Evolutionary conservation across 169 alveolate genomes (phyloP), one percentile per base, ranked within the genome.

Genomic region (Plasmodium reichenowi): DNA sequence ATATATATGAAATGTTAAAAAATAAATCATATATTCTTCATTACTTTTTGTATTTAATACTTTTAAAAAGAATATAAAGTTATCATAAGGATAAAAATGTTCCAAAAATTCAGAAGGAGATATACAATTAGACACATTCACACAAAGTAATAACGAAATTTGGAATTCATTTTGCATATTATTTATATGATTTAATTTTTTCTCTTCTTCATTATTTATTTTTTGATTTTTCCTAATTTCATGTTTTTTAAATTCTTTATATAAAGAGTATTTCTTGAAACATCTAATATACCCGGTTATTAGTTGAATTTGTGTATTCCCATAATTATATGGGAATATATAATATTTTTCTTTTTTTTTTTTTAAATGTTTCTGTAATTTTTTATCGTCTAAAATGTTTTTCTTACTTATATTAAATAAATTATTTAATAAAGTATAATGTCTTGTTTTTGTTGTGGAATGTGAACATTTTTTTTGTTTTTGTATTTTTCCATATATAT

Each of bases 11-110:
- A 76, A 76, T 17, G 89, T 76, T 76, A 76, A 58, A 32, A 76
- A 76, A 58, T 76, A 76, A 3, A 76, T 76, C 89, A 76, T 76
- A 56, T 76, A 76, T 58, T 76, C 89, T 76, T 76, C 89, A 64
- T 50, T 26, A 38, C 20, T 20, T 64, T 76, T 76, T 58, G 64
- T 76, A 52, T 76, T 76, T 76, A 76, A 64, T 22, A 76, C 78
- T 64, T 64, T 76, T 76, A 76, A 76, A 76, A 76, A 76, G 66
- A 76, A 76, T 62, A 76, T 64, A 66, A 76, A 76, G 50, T 76
- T 63, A 58, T 76, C 89, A 54, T 26, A 76, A 4, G 89, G 89
- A 45, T 76, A 68, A 63, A 76, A 59, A 6, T 64, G 47, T 66
- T 76, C 89, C 52, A 76, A 58, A 68, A 76, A 76, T 20, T 48